phyloP scores from a whole-genome alignment of 1,139 yeast genomes.

The Suhomyces ambrosiae region DNA sequence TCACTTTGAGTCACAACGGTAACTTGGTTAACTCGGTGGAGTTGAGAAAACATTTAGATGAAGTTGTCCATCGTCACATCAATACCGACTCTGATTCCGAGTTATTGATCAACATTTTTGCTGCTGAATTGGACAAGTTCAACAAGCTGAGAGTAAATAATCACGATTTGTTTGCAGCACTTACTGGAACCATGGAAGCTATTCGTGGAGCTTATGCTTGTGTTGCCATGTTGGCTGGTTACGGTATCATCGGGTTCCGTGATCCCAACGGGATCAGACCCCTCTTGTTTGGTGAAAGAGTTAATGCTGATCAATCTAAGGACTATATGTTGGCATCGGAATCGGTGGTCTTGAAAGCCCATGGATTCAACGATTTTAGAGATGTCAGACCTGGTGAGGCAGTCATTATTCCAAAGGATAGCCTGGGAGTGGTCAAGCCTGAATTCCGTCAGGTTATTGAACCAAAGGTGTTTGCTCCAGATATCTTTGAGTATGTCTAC shows the following conservation, averaged over 20 bases:
- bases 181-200: slow-evolving; percentile 74
- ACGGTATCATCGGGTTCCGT: slow-evolving; percentile 91
- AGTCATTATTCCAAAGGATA: slow-evolving; percentile 80
- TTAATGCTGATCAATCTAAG: slow-evolving; percentile 63
- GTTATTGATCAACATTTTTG: slow-evolving; percentile 83
- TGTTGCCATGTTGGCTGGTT: slow-evolving; percentile 93
- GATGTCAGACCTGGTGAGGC: slow-evolving; percentile 96
- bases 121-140: slow-evolving; percentile 86
- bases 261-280: slow-evolving; percentile 98
- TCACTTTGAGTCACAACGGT: slow-evolving; percentile 89
- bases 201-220: slow-evolving; percentile 97
- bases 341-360: slow-evolving; percentile 93
- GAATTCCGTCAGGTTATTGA: slow-evolving; percentile 88
- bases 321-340: slow-evolving; percentile 97
- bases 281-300: slow-evolving; percentile 78
- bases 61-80: slow-evolving; percentile 93
- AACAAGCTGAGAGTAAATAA: slow-evolving; percentile 93
- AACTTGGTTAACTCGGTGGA: slow-evolving; percentile 86
- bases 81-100: slow-evolving; percentile 97
- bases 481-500: slow-evolving; percentile 94
- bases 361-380: slow-evolving; percentile 75
- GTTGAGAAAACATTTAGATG: slow-evolving; percentile 79
- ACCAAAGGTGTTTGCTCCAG: slow-evolving; percentile 81
- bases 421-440: slow-evolving; percentile 50
- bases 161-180: slow-evolving; percentile 83